Evolutionary conservation across 148 eudicot genomes (phyloP).

Genomic region (Mesembryanthemum crystallinum): DNA sequence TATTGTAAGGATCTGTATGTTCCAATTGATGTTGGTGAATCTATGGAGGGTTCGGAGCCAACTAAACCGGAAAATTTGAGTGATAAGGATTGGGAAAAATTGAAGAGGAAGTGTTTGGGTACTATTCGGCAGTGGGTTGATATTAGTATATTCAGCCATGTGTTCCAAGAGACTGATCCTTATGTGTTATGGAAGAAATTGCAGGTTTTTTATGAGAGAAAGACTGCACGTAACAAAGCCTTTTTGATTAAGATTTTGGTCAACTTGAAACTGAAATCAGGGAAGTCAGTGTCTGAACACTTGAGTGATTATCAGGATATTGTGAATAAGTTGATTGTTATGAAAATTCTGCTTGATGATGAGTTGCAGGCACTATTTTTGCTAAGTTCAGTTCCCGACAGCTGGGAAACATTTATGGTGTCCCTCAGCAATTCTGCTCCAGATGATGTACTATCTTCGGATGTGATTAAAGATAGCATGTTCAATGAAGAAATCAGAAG

Average conservation of each 20-base stretch:
- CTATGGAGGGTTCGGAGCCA: not conserved
- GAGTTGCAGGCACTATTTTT: no score
- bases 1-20: not conserved
- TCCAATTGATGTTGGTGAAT: no score
- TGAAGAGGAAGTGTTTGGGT: not conserved
- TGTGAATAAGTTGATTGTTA: no score
- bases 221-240: not conserved
- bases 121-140: not conserved
- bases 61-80: not conserved
- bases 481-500: no score
- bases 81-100: not conserved
- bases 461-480: no score
- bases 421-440: not conserved
- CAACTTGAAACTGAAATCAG: not conserved
- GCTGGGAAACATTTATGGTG: no score
- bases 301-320: no score
- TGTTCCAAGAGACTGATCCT: not conserved
- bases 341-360: no score
- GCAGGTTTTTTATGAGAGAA: not conserved
- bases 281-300: no score
- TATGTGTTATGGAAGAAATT: not conserved
- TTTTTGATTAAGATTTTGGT: not conserved
- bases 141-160: not conserved
- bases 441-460: no score
- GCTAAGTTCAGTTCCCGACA: no score